Base-by-base conservation (phyloP, 306 rosid species). In the Canavalia gladiata region DNA sequence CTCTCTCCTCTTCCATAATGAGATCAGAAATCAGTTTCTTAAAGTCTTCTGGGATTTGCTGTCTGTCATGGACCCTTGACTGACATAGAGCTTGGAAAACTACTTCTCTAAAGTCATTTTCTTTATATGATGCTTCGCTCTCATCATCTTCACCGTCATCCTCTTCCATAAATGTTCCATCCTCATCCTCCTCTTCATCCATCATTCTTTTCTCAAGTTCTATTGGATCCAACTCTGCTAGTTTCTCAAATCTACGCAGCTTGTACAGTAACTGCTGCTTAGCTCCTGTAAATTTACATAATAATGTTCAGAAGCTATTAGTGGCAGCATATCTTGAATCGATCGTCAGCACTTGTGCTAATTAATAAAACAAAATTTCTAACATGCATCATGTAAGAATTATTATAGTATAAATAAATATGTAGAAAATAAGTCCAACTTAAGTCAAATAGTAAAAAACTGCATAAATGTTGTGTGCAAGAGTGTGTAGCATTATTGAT, bases 191-290 rank as follows among this genome's bases (percentile, higher is more conserved):
- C 7, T 86, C 90, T 13, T 83, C 71, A 3, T 89, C 91, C 12
- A 85, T 39, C 92, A 96, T 90, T 73, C 85, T 90, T 79, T 88
- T 94, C 83, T 94, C 97, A 4, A 96, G 98, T 74, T 94, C 98
- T 63, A 90, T 45, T 0, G 97, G 97, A 81, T 96, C 97, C 50
- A 94, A 80, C 71, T 78, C 97, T 1, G 98, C 97, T n/a, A 96
- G 89, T 83, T 87, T 92, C 91, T 96, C 99, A 31, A 96, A 92
- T 76, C 97, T 84, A 5, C 97, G 77, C 71, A 93, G 99, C 87
- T 96, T 94, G 85, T 86, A 87, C 79, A 93, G 49, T 55, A 94
- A 88, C 83, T 94, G 90, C 58, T 86, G 89, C 88, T 92, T 94
- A 42, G 98, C 89, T 87, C 95, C 98, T 96, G 88, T 6, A 60